Percentiles rank a stretch among this genome's conserved stretches.
phyloP scores from a whole-genome alignment of 441 rosid genomes.

The Arabidopsis lyrata region DNA sequence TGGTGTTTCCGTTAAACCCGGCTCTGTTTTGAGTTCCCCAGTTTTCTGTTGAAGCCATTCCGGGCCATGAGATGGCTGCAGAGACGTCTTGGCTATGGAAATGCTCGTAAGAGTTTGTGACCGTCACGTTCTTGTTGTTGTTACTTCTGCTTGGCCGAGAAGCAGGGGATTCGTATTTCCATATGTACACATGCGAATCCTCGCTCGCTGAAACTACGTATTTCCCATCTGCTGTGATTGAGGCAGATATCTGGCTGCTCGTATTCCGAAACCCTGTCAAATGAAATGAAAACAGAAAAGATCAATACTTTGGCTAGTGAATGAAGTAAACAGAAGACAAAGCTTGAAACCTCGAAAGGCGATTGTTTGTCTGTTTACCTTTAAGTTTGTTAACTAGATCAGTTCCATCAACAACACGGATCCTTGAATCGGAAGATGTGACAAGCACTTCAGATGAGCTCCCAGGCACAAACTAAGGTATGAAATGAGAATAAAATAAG shows the following conservation, averaged over 20 bases:
- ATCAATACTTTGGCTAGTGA: background rate
- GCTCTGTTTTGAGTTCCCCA: constrained; percentile 46
- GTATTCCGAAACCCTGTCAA: constrained; percentile 83
- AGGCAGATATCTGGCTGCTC: constrained; percentile 87
- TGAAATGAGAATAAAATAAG: constrained; percentile 17
- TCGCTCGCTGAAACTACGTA: constrained; percentile 88
- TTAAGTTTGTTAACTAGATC: constrained; percentile 92
- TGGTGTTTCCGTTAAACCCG: constrained; percentile 32
- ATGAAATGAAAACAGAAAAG: constrained; percentile 8
- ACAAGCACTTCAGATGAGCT: constrained; percentile 63
- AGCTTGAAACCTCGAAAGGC: constrained; percentile 49
- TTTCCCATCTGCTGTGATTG: constrained; percentile 80
- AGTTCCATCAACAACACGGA: constrained; percentile 83
- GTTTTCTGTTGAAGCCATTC: constrained; percentile 46
- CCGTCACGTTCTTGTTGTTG: constrained; percentile 56
- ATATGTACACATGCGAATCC: constrained; percentile 85
- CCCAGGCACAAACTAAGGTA: constrained; percentile 85
- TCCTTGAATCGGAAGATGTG: constrained; percentile 95
- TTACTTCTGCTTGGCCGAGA: constrained; percentile 68
- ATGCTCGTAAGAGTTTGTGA: constrained; percentile 76
- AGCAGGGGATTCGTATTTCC: constrained; percentile 85
- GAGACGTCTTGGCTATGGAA: constrained; percentile 92
- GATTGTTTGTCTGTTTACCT: constrained; percentile 64
- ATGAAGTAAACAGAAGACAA: background rate
- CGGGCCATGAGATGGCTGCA: constrained; percentile 92